Evolutionary conservation across 2,329 filamentous ascomycete species (phyloP).

Genomic region (Ambrosiella cleistominuta): DNA sequence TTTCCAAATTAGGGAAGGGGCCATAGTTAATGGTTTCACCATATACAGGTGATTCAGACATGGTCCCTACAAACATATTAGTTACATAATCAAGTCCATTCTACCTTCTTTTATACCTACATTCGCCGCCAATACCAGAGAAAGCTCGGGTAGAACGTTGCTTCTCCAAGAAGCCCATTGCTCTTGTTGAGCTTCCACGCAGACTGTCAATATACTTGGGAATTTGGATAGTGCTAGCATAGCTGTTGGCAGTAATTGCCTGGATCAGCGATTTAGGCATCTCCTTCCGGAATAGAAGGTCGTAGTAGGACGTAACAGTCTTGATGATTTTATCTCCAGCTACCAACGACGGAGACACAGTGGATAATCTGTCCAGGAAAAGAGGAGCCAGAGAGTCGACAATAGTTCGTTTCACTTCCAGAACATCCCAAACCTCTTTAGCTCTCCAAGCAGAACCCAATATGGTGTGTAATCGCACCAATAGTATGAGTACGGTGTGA

Average conservation of each 20-base stretch:
- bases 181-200: slow-evolving; percentile 32
- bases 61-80: slow-evolving; percentile 21
- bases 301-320: slow-evolving; percentile 20
- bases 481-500: slow-evolving; percentile 29
- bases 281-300: slow-evolving; percentile 29
- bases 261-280: slow-evolving; percentile 31
- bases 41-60: slow-evolving; percentile 24
- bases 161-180: slow-evolving; percentile 35
- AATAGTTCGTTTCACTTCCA: slow-evolving; percentile 39
- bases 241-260: slow-evolving; percentile 32
- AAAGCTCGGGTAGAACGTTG: slow-evolving; percentile 6
- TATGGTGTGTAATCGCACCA: slow-evolving; percentile 33
- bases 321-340: slow-evolving; percentile 18
- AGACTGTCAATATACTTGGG: slow-evolving; percentile 27
- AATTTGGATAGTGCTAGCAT: slow-evolving; percentile 32
- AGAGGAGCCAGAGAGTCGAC: slow-evolving; percentile 38
- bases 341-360: slow-evolving; percentile 26
- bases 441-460: slow-evolving; percentile 32
- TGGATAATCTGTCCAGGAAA: slow-evolving; percentile 38
- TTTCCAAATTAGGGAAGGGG: slow-evolving; percentile 32
- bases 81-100: background rate
- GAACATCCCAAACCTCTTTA: slow-evolving; percentile 29
- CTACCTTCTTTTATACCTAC: background rate
- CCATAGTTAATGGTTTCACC: slow-evolving; percentile 33
- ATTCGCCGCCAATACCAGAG: background rate